Conservation (phyloP, 106 monocot species). For the Apostasia ramifera region DNA sequence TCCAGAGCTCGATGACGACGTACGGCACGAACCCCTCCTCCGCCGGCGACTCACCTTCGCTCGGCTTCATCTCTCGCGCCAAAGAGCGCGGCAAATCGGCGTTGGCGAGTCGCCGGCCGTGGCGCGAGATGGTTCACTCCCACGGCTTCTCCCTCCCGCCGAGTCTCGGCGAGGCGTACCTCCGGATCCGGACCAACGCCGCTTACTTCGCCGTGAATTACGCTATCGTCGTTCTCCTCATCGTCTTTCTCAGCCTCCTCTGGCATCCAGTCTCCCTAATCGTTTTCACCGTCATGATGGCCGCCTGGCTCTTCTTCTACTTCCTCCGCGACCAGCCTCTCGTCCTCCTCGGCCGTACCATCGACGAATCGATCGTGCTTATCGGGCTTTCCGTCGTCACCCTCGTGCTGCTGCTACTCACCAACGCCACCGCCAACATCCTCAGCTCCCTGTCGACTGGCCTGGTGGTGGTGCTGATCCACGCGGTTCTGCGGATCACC, state of each 20-base stretch:
- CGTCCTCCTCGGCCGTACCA: slow-evolving; percentile 35
- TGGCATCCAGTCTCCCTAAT: slow-evolving; percentile 34
- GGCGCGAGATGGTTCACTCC: slow-evolving; percentile 48
- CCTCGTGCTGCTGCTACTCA: slow-evolving; percentile 45
- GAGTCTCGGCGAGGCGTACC: slow-evolving; percentile 50
- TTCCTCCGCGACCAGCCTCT: slow-evolving; percentile 47
- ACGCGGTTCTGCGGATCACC: slow-evolving; percentile 44
- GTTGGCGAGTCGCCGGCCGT: slow-evolving; percentile 68
- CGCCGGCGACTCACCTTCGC: not conserved
- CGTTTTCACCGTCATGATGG: slow-evolving; percentile 34
- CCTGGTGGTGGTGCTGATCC: slow-evolving; percentile 30
- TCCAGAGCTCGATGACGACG: slow-evolving; percentile 23
- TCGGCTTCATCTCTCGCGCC: slow-evolving; percentile 38
- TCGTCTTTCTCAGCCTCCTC: slow-evolving; percentile 35
- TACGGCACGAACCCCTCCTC: slow-evolving; percentile 54
- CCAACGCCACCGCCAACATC: slow-evolving; percentile 48
- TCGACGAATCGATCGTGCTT: slow-evolving; percentile 38
- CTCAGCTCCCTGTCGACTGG: slow-evolving; percentile 39
- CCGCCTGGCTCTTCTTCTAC: slow-evolving; percentile 48
- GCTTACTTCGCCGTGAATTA: slow-evolving; percentile 66
- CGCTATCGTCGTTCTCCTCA: slow-evolving; percentile 49
- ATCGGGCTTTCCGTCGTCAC: slow-evolving; percentile 43
- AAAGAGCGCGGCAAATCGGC: slow-evolving; percentile 49
- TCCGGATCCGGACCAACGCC: slow-evolving; percentile 60
- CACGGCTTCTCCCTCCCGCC: slow-evolving; percentile 43